Evolutionary conservation across 345 rosid genomes (phyloP).

Genomic region (Carallia pectinifolia): DNA sequence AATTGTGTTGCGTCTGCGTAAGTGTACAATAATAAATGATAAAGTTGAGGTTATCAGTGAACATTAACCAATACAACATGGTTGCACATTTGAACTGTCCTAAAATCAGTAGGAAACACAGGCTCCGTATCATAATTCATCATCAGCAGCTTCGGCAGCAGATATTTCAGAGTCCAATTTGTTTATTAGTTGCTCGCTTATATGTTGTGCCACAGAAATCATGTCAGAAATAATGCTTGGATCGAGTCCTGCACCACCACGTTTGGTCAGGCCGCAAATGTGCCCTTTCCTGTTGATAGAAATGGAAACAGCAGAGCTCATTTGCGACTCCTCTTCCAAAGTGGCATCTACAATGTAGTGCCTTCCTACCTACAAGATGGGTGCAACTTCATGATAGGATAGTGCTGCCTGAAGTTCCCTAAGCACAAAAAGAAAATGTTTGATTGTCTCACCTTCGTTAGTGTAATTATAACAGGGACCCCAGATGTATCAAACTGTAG

Average conservation of each 20-base stretch:
- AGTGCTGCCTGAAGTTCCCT: background rate
- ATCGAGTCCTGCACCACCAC: constrained; percentile 86
- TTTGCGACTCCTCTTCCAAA: constrained; percentile 88
- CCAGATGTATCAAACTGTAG: constrained; percentile 76
- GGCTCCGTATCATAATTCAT: constrained; percentile 15
- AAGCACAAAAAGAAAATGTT: background rate
- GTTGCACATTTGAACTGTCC: background rate
- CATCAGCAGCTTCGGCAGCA: constrained; percentile 65
- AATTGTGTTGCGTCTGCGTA: no score
- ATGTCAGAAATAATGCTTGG: constrained; percentile 79
- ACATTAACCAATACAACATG: no score
- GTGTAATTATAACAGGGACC: constrained; percentile 68
- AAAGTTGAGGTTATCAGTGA: no score
- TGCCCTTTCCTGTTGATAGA: constrained; percentile 70
- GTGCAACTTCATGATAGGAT: background rate
- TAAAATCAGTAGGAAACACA: background rate
- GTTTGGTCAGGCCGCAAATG: constrained; percentile 69
- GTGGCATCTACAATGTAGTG: constrained; percentile 88
- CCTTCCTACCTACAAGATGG: constrained; percentile 53
- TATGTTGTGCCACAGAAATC: constrained; percentile 76
- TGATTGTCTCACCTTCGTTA: constrained; percentile 56
- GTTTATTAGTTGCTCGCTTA: constrained; percentile 56
- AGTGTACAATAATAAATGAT: no score
- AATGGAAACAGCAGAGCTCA: constrained; percentile 84
- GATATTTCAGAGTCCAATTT: constrained; percentile 71